Evolutionary conservation across 345 rosid species (phyloP).

Genomic region (Erodium maritimum): DNA sequence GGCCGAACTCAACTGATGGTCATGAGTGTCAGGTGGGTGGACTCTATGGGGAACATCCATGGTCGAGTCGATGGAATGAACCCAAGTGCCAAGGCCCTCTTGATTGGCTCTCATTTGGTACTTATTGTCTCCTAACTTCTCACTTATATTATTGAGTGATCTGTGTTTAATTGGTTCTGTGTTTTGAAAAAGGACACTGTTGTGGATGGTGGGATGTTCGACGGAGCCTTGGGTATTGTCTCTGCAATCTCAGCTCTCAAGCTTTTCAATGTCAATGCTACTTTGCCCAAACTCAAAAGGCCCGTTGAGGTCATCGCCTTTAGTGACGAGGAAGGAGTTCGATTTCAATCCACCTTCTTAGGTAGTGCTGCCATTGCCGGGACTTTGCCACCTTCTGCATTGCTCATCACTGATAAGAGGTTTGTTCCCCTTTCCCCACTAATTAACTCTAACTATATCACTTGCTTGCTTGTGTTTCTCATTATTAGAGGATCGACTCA

Average conservation of each 20-base stretch:
- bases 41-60: constrained; percentile 80
- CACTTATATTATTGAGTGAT: no score
- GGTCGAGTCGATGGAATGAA: constrained; percentile 71
- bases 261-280: constrained; percentile 48
- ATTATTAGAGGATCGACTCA: no score
- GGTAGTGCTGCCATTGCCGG: constrained; percentile 98
- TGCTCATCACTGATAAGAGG: constrained; percentile 80
- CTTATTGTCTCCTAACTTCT: no score
- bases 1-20: not conserved
- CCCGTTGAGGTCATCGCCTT: constrained; percentile 97
- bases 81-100: constrained; percentile 44
- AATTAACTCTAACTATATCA: no score
- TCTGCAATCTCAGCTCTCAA: constrained; percentile 78
- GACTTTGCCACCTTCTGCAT: constrained; percentile 56
- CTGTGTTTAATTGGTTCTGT: no score
- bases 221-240: constrained; percentile 83
- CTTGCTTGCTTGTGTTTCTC: no score
- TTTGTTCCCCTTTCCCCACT: constrained; percentile 21
- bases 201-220: constrained; percentile 93
- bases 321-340: constrained; percentile 95
- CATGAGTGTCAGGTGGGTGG: constrained; percentile 65
- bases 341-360: constrained; percentile 85
- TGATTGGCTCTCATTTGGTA: constrained; percentile 91
- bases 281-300: constrained; percentile 44
- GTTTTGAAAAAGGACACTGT: constrained; percentile 68